Evolutionary conservation across 2,329 filamentous ascomycete genomes (phyloP), one percentile per base, ranked within the genome.

Genomic region (Beauveria brongniartii): DNA sequence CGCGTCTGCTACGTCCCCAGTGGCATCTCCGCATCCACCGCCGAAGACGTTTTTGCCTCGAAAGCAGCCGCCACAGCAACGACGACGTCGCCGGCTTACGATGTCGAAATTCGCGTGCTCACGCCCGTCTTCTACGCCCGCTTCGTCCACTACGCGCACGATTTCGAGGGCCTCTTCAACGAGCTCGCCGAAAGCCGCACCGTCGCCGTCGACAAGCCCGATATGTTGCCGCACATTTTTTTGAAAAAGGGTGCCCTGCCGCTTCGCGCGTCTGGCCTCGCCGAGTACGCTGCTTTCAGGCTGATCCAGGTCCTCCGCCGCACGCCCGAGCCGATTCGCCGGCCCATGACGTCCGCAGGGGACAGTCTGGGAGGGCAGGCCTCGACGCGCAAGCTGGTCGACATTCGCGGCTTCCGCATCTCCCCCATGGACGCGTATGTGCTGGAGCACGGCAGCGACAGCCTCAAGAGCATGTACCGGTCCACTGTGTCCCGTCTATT

Each of bases 81-180:
- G 37, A 18, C 22, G 22, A n/a, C 24, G 4, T 16, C 34, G 46
- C 40, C 46, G 16, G 40, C 18, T 34, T 46, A 34, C 41, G 41
- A 43, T 1, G 24, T 88, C 6, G 80, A 82, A 48, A 73, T 90
- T 53, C 80, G 79, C 58, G 74, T 90, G 5, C 70, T 88, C 22
- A 87, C 84, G 0, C 87, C 88, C 1, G 76, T 74, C 0, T 91
- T 91, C 68, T 91, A 91, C 73, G 79, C 82, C 14, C 80, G 86
- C 30, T 85, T 90, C 53, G 77, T 85, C 0, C 78, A 82, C 64
- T 89, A 90, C 67, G 76, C 81, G 0, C 78, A 87, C 67, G 82
- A 83, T 24, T 77, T 83, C 20, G 83, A 87, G 65, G 85, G 83
- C 1, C 74, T 89, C 34, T 82, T 85, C 60, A 78, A 79, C 62